Evolutionary conservation across 2,329 filamentous ascomycete genomes (phyloP), one percentile per base, ranked within the genome.

Genomic region (Neophaeococcomyces aloes): DNA sequence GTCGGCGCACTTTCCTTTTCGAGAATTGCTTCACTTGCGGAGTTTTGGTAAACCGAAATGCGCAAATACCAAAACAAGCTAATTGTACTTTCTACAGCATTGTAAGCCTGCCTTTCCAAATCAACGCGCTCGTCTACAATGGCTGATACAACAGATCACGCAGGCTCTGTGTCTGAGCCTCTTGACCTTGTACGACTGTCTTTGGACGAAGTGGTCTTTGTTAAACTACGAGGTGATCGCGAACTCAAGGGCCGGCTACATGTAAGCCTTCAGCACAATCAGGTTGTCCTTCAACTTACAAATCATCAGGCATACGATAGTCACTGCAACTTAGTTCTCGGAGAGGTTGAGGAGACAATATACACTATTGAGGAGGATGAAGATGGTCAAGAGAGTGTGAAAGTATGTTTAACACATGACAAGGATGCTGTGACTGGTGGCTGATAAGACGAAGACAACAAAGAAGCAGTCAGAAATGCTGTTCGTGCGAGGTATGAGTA

Each of bases 391-490:
- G 73, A 89, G 46, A 77, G 78, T 21, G 71, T 86, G 57, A 84
- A 79, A 72, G 85, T 88, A 61, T 27, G 42, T 39, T 8, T 32
- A 32, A 15, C 38, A 35, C 44, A 19, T 14, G 36, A 19, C 11
- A 4, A 10, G 7, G 23, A 11, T 7, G 14, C n/a, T 23, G 29
- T 7, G 19, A 8, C 23, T n/a, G 5, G 15, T 40, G 10, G 36
- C 29, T 49, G 7, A 40, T 38, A 41, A 10, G 42, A 30, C 40
- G 11, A 51, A 94, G 84, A 94, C 88, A 11, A 79, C 91, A 50
- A 94, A 89, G 69, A 94, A 94, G 67, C 93, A 95, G 65, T 93
- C 87, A 33, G 91, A 96, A 63, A 98, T 98, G 91, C 70, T 98
- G 15, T 98, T 98, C 63, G 89, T 98, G 46, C 75, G 91, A 84